A percentile compares a stretch with the other conserved stretches of the same genome.
Evolutionary conservation across 1,284 basidiomycete species (phyloP).

Genomic region (Cutaneotrichosporon dermatis): DNA sequence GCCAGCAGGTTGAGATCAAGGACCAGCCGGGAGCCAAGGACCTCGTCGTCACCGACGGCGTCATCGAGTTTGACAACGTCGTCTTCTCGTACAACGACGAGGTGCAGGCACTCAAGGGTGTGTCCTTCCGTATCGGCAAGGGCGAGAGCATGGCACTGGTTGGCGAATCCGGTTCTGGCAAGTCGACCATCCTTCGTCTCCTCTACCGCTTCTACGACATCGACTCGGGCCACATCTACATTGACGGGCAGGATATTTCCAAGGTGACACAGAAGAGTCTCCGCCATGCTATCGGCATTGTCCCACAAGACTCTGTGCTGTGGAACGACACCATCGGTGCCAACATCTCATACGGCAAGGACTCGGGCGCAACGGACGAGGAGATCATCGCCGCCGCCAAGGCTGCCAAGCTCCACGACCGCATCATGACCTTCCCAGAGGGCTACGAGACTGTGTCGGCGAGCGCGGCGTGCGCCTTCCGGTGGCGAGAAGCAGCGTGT

Average conservation of each 20-base stretch:
- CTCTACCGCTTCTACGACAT: slow-evolving; percentile 94
- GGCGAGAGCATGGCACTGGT: slow-evolving; percentile 95
- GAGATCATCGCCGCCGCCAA: slow-evolving; percentile 79
- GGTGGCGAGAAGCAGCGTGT: slow-evolving; percentile 89
- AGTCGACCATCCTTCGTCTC: slow-evolving; percentile 89
- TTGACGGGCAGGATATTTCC: slow-evolving; percentile 74
- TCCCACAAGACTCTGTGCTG: slow-evolving; percentile 94
- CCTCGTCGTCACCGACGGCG: slow-evolving; percentile 69
- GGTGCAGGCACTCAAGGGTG: slow-evolving; percentile 78
- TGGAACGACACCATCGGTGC: slow-evolving; percentile 94
- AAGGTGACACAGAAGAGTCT: slow-evolving; percentile 69
- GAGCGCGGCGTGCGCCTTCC: slow-evolving; percentile 98
- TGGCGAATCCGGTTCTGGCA: slow-evolving; percentile 92
- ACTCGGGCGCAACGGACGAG: slow-evolving; percentile 73
- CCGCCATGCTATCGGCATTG: slow-evolving; percentile 80
- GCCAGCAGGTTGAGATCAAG: slow-evolving; percentile 69
- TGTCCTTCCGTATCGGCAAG: slow-evolving; percentile 87
- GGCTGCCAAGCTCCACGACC: slow-evolving; percentile 80
- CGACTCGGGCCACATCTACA: slow-evolving; percentile 66
- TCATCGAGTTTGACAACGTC: slow-evolving; percentile 90
- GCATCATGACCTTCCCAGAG: slow-evolving; percentile 74
- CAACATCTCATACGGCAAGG: slow-evolving; percentile 85
- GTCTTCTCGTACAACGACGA: slow-evolving; percentile 81
- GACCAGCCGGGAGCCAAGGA: slow-evolving; percentile 68
- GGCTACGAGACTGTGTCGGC: slow-evolving; percentile 78